Evolutionary conservation across 352 stramenopile species (phyloP), one percentile per base, ranked within the genome.

Genomic region (Pilasporangium apinafurcum): DNA sequence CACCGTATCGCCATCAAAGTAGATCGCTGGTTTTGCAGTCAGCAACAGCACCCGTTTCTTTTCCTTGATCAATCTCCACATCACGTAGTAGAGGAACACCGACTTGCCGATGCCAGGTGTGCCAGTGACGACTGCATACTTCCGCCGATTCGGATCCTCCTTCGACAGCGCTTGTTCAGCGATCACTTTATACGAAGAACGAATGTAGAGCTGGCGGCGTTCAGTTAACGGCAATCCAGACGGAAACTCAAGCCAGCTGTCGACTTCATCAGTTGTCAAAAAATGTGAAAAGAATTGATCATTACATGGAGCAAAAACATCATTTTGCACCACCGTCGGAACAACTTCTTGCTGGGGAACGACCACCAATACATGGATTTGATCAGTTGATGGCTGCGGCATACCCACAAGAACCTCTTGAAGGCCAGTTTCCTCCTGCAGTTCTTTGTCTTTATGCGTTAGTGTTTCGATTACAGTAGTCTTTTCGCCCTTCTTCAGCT

Each of bases 71-170:
- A 68, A 61, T 27, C 38, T 60, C 53, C 50, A 64, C 53, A 64
- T 55, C n/a, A 64, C 37, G 29, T 68, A 68, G 48, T 62, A 59
- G 38, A 68, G 25, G 30, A 68, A 64, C 32, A 62, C 45, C 27
- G 59, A 68, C 37, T 68, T 68, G 8, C 54, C 54, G 49, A 53
- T 37, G 16, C 59, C 53, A 48, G 50, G 49, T 17, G 59, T 62
- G 25, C 53, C 59, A 20, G 54, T 68, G 34, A 68, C 28, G 26
- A 68, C 35, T 25, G 45, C 56, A 53, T 61, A 61, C 37, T 65
- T 65, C 8, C 4, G 5, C 16, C 44, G 27, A 44, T 16, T 47
- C 33, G 33, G n/a, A 43, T 50, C 36, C 22, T 9, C 8, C 22
- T 60, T 65, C 39, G 37, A 37, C 20, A 65, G 33, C 16, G 45